Base-by-base conservation (phyloP, 2,329 filamentous ascomycete genomes). In the Colletotrichum neosansevieriae region DNA sequence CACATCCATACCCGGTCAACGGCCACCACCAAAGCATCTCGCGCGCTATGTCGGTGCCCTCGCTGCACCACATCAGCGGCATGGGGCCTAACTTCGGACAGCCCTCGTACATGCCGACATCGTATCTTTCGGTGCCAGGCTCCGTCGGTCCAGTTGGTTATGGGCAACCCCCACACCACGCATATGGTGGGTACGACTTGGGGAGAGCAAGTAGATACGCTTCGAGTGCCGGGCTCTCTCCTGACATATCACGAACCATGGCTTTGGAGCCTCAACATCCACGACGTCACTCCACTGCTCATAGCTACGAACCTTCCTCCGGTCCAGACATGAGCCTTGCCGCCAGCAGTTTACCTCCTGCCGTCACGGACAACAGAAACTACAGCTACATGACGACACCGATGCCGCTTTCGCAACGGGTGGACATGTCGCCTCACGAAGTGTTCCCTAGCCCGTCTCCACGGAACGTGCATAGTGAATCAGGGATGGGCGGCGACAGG, bases 1-100 rank as follows among this genome's bases (percentile, higher is more conserved):
- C 62, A 13, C 62, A 69, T 10, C 17, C 32, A 15, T 66, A 66
- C n/a, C 49, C 66, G 2, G 49, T 66, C 3, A 66, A 66, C 13
- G 50, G 62, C 13, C 62, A 65, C 24, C 62, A 76, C n/a, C 72
- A 75, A 12, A 70, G 72, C 36, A 72, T 76, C 71, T 73, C 73
- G 10, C 66, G 73, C 7, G 70, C 75, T 15, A 73, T 69, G 67
- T 69, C 67, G 6, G 63, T 68, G n/a, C 65, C 65, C 10, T 64
- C 65, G 3, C 21, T 68, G 11, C 58, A 66, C 17, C 65, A 68
- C 47, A 64, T 68, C 15, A 47, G 60, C 13, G 60, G 53, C 21
- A 68, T 68, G 47, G 53, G 53, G 6, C 29, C 60, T 3, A 60
- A 64, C 2, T 68, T 68, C 32, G 65, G 36, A 11, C 65, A 59